phyloP scores from a whole-genome alignment of 1,139 yeast species.

The Lodderomyces margitis region DNA sequence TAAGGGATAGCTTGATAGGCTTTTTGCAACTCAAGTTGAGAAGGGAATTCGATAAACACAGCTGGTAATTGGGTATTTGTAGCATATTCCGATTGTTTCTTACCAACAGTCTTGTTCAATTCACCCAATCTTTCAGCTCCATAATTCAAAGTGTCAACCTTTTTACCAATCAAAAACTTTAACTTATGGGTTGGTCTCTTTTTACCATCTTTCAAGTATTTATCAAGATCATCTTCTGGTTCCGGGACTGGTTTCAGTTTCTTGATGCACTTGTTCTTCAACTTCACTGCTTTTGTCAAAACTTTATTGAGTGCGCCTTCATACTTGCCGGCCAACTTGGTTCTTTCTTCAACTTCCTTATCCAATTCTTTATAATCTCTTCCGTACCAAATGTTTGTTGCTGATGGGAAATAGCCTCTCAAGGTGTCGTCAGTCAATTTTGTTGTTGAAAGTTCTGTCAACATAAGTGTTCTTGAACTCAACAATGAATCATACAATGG shows the following conservation, averaged over 20 bases:
- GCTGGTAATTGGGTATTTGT: constrained; percentile 58
- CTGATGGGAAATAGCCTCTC: constrained; percentile 58
- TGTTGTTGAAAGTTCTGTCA: constrained; percentile 58
- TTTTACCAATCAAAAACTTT: constrained; percentile 64
- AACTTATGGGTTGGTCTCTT: constrained; percentile 69
- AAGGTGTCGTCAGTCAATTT: constrained; percentile 51
- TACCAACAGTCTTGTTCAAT: constrained; percentile 62
- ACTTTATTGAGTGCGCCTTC: constrained; percentile 60
- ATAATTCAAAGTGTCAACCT: constrained; percentile 80
- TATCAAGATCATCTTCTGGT: constrained; percentile 59
- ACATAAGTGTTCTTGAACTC: constrained; percentile 64
- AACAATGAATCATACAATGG: constrained; percentile 67
- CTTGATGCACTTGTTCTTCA: constrained; percentile 54
- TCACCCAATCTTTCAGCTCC: constrained; percentile 65
- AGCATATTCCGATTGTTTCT: constrained; percentile 51
- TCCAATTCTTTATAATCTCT: constrained; percentile 55
- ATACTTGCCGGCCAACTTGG: constrained; percentile 51
- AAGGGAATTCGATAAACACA: constrained; percentile 81
- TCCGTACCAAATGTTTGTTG: constrained; percentile 60
- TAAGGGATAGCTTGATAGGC: constrained; percentile 81
- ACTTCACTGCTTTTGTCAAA: constrained; percentile 54
- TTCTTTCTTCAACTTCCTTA: constrained; percentile 54
- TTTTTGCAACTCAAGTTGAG: constrained; percentile 83
- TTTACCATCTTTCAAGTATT: constrained; percentile 52
- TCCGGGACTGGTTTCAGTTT: constrained; percentile 52